Conservation (phyloP, 306 rosid genomes). For the Trichosanthes cucumerina region DNA sequence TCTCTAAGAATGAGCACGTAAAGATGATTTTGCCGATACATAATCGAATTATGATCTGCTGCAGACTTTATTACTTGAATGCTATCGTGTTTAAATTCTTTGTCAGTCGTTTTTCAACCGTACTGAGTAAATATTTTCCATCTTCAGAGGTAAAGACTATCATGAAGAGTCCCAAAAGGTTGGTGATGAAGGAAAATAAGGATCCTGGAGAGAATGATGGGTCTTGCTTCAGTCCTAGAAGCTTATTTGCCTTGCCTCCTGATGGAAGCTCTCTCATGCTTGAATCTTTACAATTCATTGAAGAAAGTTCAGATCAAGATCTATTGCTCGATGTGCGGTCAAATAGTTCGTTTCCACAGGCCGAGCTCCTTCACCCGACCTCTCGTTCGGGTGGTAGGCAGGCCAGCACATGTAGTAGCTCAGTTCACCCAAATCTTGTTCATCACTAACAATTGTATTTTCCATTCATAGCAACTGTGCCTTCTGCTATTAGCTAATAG, state of each 20-base stretch:
- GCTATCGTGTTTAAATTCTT: not conserved
- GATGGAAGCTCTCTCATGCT: conserved; percentile 62
- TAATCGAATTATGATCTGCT: not conserved
- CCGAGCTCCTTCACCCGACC: conserved; percentile 68
- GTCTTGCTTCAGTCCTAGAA: conserved; percentile 69
- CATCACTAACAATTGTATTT: conserved; percentile 27
- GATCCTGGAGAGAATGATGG: conserved; percentile 54
- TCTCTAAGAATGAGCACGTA: not conserved
- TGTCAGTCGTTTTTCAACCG: not conserved
- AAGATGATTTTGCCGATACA: not conserved
- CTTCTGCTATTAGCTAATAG: conserved; percentile 17
- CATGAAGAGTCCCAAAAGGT: conserved; percentile 79
- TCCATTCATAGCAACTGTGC: conserved; percentile 12
- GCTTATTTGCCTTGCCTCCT: conserved; percentile 71
- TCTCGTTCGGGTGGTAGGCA: conserved; percentile 46
- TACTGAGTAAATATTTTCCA: conserved; percentile 3
- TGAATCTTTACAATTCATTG: conserved; percentile 54
- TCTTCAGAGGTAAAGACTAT: conserved; percentile 58
- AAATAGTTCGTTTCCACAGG: conserved; percentile 74
- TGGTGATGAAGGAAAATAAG: conserved; percentile 52
- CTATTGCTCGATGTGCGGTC: conserved; percentile 78
- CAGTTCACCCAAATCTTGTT: conserved; percentile 36
- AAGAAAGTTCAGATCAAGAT: conserved; percentile 67
- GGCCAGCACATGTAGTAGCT: conserved; percentile 81
- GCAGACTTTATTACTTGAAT: not conserved